Evolutionary conservation across 2,329 filamentous ascomycete genomes (phyloP).

Genomic region (Sporothrix brunneoviolacea): DNA sequence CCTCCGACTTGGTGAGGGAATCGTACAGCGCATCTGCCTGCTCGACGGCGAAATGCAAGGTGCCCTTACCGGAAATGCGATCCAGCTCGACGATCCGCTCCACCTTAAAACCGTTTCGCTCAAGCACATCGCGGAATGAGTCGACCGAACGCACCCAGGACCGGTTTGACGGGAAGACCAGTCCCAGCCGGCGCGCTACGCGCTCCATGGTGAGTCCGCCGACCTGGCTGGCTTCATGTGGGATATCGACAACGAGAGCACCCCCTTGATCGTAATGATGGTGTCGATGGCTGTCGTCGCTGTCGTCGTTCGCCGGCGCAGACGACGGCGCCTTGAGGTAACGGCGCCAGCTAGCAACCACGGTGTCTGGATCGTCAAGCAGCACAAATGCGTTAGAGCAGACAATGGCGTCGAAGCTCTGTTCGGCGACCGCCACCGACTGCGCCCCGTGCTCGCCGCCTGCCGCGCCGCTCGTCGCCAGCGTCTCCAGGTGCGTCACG

Average conservation of each 20-base stretch:
- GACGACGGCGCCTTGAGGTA: conserved; percentile 19
- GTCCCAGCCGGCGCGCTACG: conserved; percentile 20
- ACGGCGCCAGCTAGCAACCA: conserved; percentile 25
- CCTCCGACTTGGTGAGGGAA: conserved; percentile 17
- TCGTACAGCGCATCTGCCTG: conserved; percentile 27
- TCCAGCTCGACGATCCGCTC: conserved; percentile 24
- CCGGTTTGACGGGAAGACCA: conserved; percentile 25
- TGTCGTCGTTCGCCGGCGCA: neutral
- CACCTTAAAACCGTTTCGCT: conserved; percentile 23
- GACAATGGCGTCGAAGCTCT: conserved; percentile 26
- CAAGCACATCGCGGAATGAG: conserved; percentile 25
- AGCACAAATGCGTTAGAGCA: conserved; percentile 31
- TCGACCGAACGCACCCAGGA: conserved; percentile 24
- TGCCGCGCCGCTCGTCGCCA: too few relatives aligned
- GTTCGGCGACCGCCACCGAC: neutral
- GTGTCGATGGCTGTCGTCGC: neutral
- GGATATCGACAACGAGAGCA: conserved; percentile 27
- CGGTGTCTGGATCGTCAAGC: conserved; percentile 22
- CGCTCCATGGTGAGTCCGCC: conserved; percentile 23
- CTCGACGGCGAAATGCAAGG: conserved; percentile 20
- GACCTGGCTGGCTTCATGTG: conserved; percentile 26
- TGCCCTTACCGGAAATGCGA: conserved; percentile 21
- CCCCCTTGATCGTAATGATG: conserved; percentile 16
- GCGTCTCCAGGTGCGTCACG: neutral
- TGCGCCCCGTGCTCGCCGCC: too few relatives aligned